Evolutionary conservation across 768 basidiomycete species (phyloP).

Genomic region (Tricholomella constricta): DNA sequence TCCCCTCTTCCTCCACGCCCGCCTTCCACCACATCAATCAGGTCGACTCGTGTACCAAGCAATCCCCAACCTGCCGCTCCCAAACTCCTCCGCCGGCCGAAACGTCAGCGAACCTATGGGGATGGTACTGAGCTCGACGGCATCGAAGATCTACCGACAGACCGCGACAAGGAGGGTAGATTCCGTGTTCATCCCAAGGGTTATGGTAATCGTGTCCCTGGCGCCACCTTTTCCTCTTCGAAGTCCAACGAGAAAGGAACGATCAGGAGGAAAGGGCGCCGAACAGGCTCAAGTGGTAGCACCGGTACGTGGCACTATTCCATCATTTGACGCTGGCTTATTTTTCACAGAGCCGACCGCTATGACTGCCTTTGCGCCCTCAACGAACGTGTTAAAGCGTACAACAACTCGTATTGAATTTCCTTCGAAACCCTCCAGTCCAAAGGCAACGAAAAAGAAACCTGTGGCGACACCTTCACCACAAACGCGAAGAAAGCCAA

Average conservation of each 20-base stretch:
- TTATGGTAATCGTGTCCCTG: conserved; percentile 62
- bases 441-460: conserved; percentile 51
- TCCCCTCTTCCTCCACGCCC: conserved; percentile 65
- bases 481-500: conserved; percentile 72
- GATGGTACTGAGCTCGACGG: conserved; percentile 90
- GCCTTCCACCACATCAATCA: conserved; percentile 54
- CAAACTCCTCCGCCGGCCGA: conserved; percentile 74
- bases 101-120: conserved; percentile 74
- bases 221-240: conserved; percentile 50
- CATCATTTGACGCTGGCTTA: not conserved
- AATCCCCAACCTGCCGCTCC: conserved; percentile 49
- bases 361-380: conserved; percentile 34
- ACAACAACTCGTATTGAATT: conserved; percentile 58
- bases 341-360: conserved; percentile 21
- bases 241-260: conserved; percentile 55
- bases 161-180: conserved; percentile 77
- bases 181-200: conserved; percentile 78
- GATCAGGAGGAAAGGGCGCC: conserved; percentile 56
- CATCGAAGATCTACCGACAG: conserved; percentile 85
- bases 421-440: conserved; percentile 36
- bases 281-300: conserved; percentile 41
- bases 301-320: conserved; percentile 40
- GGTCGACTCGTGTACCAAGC: conserved; percentile 35
- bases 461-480: conserved; percentile 44
- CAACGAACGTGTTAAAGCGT: conserved; percentile 58